A percentile compares a stretch with the other conserved stretches of the same genome.
phyloP scores from a whole-genome alignment of 768 basidiomycete species.

The Boletus coccyginus region DNA sequence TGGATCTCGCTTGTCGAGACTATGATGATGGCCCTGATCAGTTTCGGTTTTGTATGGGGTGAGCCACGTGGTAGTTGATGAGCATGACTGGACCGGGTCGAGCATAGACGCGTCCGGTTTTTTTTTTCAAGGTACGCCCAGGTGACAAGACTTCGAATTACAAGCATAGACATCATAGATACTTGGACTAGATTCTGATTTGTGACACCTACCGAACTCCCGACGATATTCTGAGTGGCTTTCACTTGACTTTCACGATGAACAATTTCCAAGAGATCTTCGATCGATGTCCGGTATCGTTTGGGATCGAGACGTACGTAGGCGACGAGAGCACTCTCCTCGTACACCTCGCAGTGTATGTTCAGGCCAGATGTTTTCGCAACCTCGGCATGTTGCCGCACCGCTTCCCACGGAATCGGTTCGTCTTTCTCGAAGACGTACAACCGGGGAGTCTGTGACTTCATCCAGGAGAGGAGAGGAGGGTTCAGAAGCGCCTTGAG shows the following conservation, averaged over 20 bases:
- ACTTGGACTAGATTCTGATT: not conserved
- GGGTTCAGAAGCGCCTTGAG: slow-evolving; percentile 19
- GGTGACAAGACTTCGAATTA: too few species aligned
- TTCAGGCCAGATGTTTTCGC: slow-evolving; percentile 26
- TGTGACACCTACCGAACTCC: not conserved
- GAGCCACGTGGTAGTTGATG: too few species aligned
- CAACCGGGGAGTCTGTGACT: slow-evolving; percentile 29
- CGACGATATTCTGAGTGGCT: not conserved
- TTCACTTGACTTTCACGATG: slow-evolving; percentile 1
- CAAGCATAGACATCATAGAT: too few species aligned
- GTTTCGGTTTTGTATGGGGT: too few species aligned
- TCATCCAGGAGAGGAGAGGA: slow-evolving; percentile 33
- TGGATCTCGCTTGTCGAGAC: too few species aligned
- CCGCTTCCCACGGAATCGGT: slow-evolving; percentile 27
- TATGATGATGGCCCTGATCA: too few species aligned
- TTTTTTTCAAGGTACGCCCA: too few species aligned
- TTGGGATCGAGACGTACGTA: slow-evolving; percentile 32
- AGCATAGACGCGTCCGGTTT: too few species aligned
- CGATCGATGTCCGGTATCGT: slow-evolving; percentile 26
- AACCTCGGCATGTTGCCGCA: slow-evolving; percentile 25
- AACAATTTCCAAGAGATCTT: slow-evolving; percentile 20
- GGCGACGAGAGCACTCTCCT: slow-evolving; percentile 35
- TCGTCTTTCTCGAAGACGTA: slow-evolving; percentile 34
- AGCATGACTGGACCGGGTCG: too few species aligned
- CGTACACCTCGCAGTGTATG: slow-evolving; percentile 30